Base-by-base conservation (phyloP, 441 rosid species). In the Populus hybrid region DNA sequence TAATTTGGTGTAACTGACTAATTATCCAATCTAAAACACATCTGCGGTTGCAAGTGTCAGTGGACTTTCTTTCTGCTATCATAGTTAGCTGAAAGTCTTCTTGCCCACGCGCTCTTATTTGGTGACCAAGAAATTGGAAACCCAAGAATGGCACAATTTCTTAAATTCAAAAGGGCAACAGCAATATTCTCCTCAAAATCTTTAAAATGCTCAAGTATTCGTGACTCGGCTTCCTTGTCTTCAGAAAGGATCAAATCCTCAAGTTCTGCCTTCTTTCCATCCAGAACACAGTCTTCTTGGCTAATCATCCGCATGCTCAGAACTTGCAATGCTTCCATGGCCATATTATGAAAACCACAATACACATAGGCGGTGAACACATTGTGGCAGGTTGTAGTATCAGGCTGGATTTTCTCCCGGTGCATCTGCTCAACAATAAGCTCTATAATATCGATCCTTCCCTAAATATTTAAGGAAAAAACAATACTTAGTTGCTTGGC, bases 241-340 rank as follows among this genome's bases (percentile, higher is more conserved):
- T 93, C 99, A 20, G 86, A 76, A 77, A 84, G 82, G 72, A 95
- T 81, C 70, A 85, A 86, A 16, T 90, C 92, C 82, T 91, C 95
- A 3, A 87, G 82, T 77, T 86, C 85, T 65, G 20, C 74, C 82
- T 68, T 90, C 83, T 69, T 86, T 74, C 87, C 91, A 80, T 83
- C 75, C 29, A 88, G 79, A 71, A 72, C 72, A 71, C 69, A 61
- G 9, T 76, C 88, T 23, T 86, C 88, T 75, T 83, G 72, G 42
- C 65, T 70, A 79, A 95, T 87, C 97, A 95, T 95, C 74, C 90
- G 84, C 86, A 92, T 73, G 65, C 93, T 88, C 72, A 95, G 78
- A 82, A 92, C 90, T 77, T 88, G 90, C 91, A 95, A 83, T 1
- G 95, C 98, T 87, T 92, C 96, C 40, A 88, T 8, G 6, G 91